A percentile compares a stretch with the other conserved stretches of the same genome.
Conservation (phyloP, 371 early-diverging fungal species). For the Mucor indicus region DNA sequence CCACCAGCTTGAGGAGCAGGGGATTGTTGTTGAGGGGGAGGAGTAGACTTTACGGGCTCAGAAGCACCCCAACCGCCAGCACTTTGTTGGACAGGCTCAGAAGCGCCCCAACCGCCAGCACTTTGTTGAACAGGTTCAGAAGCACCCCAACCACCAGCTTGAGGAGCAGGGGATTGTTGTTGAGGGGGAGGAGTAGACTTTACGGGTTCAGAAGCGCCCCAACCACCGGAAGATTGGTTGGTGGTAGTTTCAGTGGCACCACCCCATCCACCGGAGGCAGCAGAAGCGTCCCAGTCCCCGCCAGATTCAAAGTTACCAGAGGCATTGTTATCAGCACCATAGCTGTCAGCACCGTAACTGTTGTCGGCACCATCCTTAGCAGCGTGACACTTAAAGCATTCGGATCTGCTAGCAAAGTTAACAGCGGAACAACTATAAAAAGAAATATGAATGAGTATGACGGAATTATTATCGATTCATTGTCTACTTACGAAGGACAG, state of each 20-base stretch:
- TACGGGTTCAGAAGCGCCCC: conserved; percentile 16
- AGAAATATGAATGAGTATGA: not conserved
- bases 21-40: too few relatives aligned
- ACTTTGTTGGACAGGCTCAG: conserved; percentile 9
- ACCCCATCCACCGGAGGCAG: conserved; percentile 26
- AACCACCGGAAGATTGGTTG: conserved; percentile 16
- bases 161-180: too few relatives aligned
- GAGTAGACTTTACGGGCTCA: conserved; percentile 15
- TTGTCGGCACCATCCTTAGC: conserved; percentile 51
- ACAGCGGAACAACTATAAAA: conserved; percentile 57
- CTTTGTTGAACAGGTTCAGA: conserved; percentile 13
- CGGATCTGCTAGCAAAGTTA: conserved; percentile 62
- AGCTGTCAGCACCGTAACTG: conserved; percentile 25
- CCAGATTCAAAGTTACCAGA: conserved; percentile 16
- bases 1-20: conserved; percentile 29
- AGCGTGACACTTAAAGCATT: conserved; percentile 70
- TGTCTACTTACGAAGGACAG: conserved; percentile 50
- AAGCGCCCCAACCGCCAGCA: conserved; percentile 19
- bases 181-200: conserved; percentile 6
- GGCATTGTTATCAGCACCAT: conserved; percentile 21
- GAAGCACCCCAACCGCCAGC: conserved; percentile 20
- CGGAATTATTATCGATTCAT: not conserved
- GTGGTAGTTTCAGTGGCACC: conserved; percentile 12
- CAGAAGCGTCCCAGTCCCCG: conserved; percentile 12
- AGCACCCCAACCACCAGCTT: conserved; percentile 29